Evolutionary conservation across 805 yeast species (phyloP), one percentile per base, ranked within the genome.

Genomic region (Babjeviella inositovora): DNA sequence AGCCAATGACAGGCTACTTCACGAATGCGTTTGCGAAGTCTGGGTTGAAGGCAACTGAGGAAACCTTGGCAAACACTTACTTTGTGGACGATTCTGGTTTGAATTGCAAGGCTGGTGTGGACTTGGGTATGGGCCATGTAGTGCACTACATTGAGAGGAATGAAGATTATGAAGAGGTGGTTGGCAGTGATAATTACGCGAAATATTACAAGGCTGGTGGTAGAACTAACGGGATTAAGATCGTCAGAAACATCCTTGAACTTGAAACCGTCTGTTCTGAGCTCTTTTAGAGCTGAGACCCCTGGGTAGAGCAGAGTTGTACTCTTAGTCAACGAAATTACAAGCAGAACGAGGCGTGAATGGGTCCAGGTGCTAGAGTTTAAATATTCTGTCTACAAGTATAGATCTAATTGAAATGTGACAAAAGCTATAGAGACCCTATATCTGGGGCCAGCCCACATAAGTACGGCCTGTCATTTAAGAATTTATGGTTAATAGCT

Each of bases 81-180:
- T 90, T 80, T 39, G 70, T 87, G 8, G 98, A 87, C 46, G 98
- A 87, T 45, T 74, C 93, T 27, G 76, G 67, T 23, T 54, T 70
- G 25, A 87, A 87, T 38, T 74, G 81, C 20, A 58, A 57, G 25
- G 81, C 90, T 1, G 93, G 95, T 1, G 45, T 57, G 15, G 44
- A 60, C 11, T 53, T 72, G 25, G 93, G 90, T 2, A 76, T 87
- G 67, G 70, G 69, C 11, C 59, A 65, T 25, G 67, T 76, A 4
- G 53, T 77, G 18, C 90, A 80, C 37, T 70, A 65, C 32, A 68
- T 76, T n/a, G 96, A 87, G 43, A 54, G 69, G 14, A 72, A 63
- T 17, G 64, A 60, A 18, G 79, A 66, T 28, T 41, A 50, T 22
- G 49, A 60, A 8, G 45, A 39, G 11, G 28, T 61, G 21, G 34